These are phyloP conservation scores for Colletotrichum aenigma DNA, from an alignment of 2,329 filamentous ascomycete genomes.

Conservation along the genomic window DNA sequence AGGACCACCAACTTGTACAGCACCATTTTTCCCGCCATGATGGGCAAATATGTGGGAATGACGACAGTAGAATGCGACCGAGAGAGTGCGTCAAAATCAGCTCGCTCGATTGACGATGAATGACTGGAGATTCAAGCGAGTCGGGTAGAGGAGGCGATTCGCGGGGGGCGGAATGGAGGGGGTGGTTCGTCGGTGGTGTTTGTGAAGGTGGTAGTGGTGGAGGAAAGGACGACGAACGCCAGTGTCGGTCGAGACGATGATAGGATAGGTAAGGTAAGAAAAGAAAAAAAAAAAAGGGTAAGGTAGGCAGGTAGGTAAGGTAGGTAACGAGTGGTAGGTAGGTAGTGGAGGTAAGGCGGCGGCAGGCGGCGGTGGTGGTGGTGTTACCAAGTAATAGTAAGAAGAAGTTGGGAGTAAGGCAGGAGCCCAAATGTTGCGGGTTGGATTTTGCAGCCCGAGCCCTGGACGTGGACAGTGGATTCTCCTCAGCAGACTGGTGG, in stretches of 20 bases:
- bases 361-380: neutral
- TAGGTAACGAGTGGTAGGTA: neutral
- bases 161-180: constrained; percentile 13
- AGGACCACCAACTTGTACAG: constrained; percentile 95
- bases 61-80: constrained; percentile 21
- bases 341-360: neutral
- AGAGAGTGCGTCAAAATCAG: neutral
- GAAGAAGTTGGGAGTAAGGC: constrained; percentile 1
- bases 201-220: constrained; percentile 22
- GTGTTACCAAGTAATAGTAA: neutral
- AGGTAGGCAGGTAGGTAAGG: neutral
- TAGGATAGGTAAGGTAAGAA: constrained; percentile 9
- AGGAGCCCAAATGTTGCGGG: constrained; percentile 17
- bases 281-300: neutral
- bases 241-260: constrained; percentile 9
- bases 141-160: constrained; percentile 8
- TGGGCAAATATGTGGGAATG: constrained; percentile 26
- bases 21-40: constrained; percentile 92
- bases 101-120: constrained; percentile 11
- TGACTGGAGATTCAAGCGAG: neutral
- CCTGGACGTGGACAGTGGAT: constrained; percentile 18
- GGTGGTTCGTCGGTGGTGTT: constrained; percentile 24
- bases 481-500: constrained; percentile 20
- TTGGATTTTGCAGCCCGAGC: constrained; percentile 18
- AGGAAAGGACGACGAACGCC: constrained; percentile 20